A percentile compares a stretch with the other conserved stretches of the same genome.
Evolutionary conservation across 345 rosid species (phyloP).

Genomic region (Sapria himalayana): DNA sequence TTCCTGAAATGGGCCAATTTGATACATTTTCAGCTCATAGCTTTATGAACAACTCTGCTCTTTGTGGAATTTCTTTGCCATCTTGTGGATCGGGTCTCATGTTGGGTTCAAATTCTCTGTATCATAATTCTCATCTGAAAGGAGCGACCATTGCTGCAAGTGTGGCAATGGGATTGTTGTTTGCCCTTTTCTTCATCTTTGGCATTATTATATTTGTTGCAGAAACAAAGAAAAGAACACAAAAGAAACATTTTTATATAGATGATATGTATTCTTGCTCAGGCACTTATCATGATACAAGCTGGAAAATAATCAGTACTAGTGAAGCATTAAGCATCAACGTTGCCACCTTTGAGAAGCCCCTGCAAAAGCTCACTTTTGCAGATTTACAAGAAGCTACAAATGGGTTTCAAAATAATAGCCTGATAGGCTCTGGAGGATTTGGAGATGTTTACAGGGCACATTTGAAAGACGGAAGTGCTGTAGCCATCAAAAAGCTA

Average conservation of each 20-base stretch:
- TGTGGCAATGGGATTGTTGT: constrained; percentile 77
- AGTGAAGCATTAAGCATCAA: constrained; percentile 73
- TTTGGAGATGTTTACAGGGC: constrained; percentile 96
- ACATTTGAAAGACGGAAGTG: constrained; percentile 56
- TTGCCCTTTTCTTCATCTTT: constrained; percentile 53
- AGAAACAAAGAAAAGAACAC: constrained; percentile 55
- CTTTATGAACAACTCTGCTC: constrained; percentile 61
- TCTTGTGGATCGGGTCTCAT: constrained; percentile 18
- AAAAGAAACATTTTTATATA: constrained; percentile 31
- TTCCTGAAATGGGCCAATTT: constrained; percentile 66
- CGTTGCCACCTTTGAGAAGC: constrained; percentile 75
- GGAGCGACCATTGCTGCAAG: constrained; percentile 41
- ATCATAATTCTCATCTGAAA: constrained; percentile 28
- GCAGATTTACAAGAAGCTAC: constrained; percentile 92
- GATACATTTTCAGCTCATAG: constrained; percentile 43
- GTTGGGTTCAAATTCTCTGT: constrained; percentile 14
- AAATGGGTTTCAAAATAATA: constrained; percentile 60
- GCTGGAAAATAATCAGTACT: constrained; percentile 49
- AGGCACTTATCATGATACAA: constrained; percentile 40
- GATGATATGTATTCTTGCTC: constrained; percentile 55
- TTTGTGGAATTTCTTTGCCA: constrained; percentile 67
- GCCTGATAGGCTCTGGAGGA: constrained; percentile 87
- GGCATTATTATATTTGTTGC: constrained; percentile 38
- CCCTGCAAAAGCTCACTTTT: constrained; percentile 58
- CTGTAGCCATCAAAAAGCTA: constrained; percentile 87